These are phyloP conservation scores for Diaporthe ilicicola DNA, from an alignment of 2,329 filamentous ascomycete species.

Conservation along the genomic window DNA sequence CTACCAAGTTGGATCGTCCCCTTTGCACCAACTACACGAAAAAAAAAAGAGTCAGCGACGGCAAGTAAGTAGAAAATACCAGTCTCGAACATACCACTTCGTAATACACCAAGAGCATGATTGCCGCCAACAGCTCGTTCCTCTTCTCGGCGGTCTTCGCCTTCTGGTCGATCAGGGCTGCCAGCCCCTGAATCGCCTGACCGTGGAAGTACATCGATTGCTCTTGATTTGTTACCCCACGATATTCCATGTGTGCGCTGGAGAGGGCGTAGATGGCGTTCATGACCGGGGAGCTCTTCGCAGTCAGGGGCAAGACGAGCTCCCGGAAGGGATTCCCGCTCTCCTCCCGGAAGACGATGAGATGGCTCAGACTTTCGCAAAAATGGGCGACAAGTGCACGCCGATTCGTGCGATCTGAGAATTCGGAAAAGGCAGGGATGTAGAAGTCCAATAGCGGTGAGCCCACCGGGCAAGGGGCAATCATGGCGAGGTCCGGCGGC, in stretches of 20 bases:
- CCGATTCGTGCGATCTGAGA: slow-evolving; percentile 61
- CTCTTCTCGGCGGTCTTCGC: slow-evolving; percentile 51
- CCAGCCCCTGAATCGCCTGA: slow-evolving; percentile 65
- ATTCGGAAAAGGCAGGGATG: slow-evolving; percentile 64
- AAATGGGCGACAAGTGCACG: slow-evolving; percentile 69
- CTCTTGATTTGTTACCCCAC: slow-evolving; percentile 61
- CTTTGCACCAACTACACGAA: slow-evolving; percentile 65
- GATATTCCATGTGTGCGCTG: slow-evolving; percentile 82
- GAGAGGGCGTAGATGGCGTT: slow-evolving; percentile 87
- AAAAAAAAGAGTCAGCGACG: slow-evolving; percentile 34
- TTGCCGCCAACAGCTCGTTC: slow-evolving; percentile 67
- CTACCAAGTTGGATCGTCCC: slow-evolving; percentile 66
- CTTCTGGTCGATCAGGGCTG: slow-evolving; percentile 63
- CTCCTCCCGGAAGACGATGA: slow-evolving; percentile 72
- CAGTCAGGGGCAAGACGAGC: slow-evolving; percentile 67
- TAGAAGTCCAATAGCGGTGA: slow-evolving; percentile 60
- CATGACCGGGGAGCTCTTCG: slow-evolving; percentile 68
- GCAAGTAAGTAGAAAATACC: no score
- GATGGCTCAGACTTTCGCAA: slow-evolving; percentile 69
- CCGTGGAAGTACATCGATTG: slow-evolving; percentile 68
- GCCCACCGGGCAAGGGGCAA: slow-evolving; percentile 47
- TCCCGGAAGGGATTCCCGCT: slow-evolving; percentile 70
- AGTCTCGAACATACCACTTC: slow-evolving; percentile 61
- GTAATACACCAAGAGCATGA: slow-evolving; percentile 70
- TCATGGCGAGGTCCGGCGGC: slow-evolving; percentile 51